Evolutionary conservation across 2,329 filamentous ascomycete species (phyloP).

Genomic region (Exophiala oligosperma): DNA sequence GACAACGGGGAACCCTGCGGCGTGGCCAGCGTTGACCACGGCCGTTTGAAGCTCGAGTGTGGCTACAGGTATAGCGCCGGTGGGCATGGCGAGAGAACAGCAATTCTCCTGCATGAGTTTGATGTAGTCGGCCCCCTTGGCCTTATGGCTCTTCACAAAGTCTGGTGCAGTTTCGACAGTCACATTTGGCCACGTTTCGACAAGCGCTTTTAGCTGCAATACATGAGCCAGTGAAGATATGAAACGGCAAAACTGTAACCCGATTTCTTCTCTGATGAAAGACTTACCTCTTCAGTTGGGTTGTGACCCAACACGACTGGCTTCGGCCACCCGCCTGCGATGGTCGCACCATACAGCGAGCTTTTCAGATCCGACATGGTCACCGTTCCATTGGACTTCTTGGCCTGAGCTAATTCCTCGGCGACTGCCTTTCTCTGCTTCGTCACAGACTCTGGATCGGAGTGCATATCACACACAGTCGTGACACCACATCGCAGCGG

Average conservation of each 20-base stretch:
- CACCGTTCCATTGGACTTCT: constrained; percentile 17
- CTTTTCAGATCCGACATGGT: constrained; percentile 48
- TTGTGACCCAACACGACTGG: constrained; percentile 24
- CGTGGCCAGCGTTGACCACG: constrained; percentile 27
- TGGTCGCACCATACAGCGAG: constrained; percentile 50
- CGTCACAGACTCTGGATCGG: constrained; percentile 21
- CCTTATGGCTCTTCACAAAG: constrained; percentile 26
- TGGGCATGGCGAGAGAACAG: constrained; percentile 29
- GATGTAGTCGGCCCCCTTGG: constrained; percentile 29
- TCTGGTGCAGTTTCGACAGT: constrained; percentile 41
- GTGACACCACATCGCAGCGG: constrained; percentile 28
- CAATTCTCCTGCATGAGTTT: constrained; percentile 32
- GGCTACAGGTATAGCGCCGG: constrained; percentile 28
- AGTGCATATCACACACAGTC: constrained; percentile 30
- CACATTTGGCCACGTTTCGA: constrained; percentile 51
- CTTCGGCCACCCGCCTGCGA: constrained; percentile 55
- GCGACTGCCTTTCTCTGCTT: constrained; percentile 17
- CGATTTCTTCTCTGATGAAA: not conserved
- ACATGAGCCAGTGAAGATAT: not conserved
- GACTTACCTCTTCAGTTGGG: constrained; percentile 32
- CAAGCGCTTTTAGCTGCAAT: constrained; percentile 35
- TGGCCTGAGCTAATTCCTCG: constrained; percentile 21
- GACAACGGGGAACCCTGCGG: constrained; percentile 18
- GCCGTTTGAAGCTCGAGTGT: constrained; percentile 41
- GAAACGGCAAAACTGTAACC: too few relatives aligned